Percentiles rank a stretch among this genome's conserved stretches.
Evolutionary conservation across 2,329 filamentous ascomycete species (phyloP).

Genomic region (Trichophyton simii): DNA sequence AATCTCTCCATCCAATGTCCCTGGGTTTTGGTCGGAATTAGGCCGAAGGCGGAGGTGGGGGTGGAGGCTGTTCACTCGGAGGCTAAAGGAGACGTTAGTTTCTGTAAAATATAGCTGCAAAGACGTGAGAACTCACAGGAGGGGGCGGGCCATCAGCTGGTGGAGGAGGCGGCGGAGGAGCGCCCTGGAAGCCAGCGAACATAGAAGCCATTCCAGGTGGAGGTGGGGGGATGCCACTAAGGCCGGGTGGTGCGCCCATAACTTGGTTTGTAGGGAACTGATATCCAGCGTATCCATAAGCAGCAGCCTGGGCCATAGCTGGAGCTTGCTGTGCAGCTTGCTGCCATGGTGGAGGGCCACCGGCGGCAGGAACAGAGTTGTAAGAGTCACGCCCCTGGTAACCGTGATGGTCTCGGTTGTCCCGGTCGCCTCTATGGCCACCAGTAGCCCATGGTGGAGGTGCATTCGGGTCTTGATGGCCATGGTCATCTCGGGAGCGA

Average conservation of each 20-base stretch:
- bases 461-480: constrained; percentile 14
- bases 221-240: constrained; percentile 49
- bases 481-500: constrained; percentile 40
- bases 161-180: constrained; percentile 30
- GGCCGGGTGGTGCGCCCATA: constrained; percentile 44
- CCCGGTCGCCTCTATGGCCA: constrained; percentile 20
- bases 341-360: constrained; percentile 49
- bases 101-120: neutral
- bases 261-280: constrained; percentile 35
- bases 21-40: neutral
- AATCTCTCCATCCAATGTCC: neutral
- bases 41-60: constrained; percentile 43
- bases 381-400: constrained; percentile 17
- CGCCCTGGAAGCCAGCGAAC: constrained; percentile 25
- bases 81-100: constrained; percentile 18
- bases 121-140: constrained; percentile 23
- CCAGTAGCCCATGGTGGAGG: constrained; percentile 24
- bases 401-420: constrained; percentile 32
- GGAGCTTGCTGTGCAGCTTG: constrained; percentile 37
- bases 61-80: constrained; percentile 47
- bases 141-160: constrained; percentile 32
- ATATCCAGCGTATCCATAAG: constrained; percentile 47
- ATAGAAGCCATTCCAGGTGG: constrained; percentile 32
- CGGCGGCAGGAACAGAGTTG: constrained; percentile 21
- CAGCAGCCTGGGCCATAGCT: constrained; percentile 30